A percentile compares a stretch with the other conserved stretches of the same genome.
phyloP scores from a whole-genome alignment of 1,284 basidiomycete species.

The Sparassis latifolia region DNA sequence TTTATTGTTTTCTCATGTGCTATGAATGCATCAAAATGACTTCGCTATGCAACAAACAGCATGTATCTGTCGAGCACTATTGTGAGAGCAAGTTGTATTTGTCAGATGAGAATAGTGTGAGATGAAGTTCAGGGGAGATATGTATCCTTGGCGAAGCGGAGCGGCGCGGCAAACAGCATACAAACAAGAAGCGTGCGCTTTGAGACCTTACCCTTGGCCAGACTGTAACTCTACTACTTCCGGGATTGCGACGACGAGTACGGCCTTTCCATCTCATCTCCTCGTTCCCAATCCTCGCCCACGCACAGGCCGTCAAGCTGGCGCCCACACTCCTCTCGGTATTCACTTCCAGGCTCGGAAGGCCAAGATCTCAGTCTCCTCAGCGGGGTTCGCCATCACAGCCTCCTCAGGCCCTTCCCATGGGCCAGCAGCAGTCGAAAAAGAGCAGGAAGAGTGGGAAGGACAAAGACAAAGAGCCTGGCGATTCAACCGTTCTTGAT shows the following conservation, averaged over 20 bases:
- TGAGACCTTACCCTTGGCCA: slow-evolving; percentile 9
- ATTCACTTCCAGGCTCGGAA: slow-evolving; percentile 61
- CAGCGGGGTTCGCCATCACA: slow-evolving; percentile 37
- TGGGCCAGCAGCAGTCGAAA: slow-evolving; percentile 79
- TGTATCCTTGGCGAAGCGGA: not conserved
- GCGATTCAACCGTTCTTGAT: slow-evolving; percentile 22
- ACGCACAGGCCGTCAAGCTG: slow-evolving; percentile 44
- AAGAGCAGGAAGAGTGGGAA: slow-evolving; percentile 63
- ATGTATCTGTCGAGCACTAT: slow-evolving; percentile 6
- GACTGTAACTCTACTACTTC: slow-evolving; percentile 5
- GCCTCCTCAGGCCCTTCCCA: slow-evolving; percentile 36
- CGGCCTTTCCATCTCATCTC: slow-evolving; percentile 3
- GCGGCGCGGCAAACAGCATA: slow-evolving; percentile 15
- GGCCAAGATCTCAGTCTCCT: slow-evolving; percentile 65
- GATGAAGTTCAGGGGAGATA: not conserved
- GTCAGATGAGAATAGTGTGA: slow-evolving; percentile 3
- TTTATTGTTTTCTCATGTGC: slow-evolving; percentile 28
- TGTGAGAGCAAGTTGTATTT: slow-evolving; percentile 3
- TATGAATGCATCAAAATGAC: slow-evolving; percentile 30
- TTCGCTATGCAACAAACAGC: slow-evolving; percentile 16
- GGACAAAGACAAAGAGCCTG: slow-evolving; percentile 55
- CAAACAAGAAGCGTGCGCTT: slow-evolving; percentile 16
- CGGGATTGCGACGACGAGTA: not conserved
- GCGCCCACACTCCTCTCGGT: slow-evolving; percentile 74
- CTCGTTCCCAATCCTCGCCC: slow-evolving; percentile 3